Conservation (phyloP, 495 filamentous ascomycete species). For the Astrothelium macrocarpum region DNA sequence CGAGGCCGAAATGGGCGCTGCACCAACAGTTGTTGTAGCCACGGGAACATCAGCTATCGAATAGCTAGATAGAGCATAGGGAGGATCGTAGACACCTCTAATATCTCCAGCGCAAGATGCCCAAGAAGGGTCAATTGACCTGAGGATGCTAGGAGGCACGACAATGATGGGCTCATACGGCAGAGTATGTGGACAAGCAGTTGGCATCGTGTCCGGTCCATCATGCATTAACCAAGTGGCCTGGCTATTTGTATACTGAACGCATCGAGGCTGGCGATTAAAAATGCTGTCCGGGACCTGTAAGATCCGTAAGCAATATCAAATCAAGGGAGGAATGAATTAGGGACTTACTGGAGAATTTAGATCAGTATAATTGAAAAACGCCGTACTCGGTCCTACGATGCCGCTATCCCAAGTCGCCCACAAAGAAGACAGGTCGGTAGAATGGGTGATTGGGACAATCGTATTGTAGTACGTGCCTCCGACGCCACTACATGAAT, state of each 20-base stretch:
- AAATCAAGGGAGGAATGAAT: neutral
- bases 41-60: neutral
- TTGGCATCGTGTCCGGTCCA: neutral
- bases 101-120: constrained; percentile 5
- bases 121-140: constrained; percentile 5
- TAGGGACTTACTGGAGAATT: constrained; percentile 5
- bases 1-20: neutral
- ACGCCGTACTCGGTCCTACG: neutral
- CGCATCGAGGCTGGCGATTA: constrained; percentile 9
- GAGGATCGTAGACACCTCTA: constrained; percentile 8
- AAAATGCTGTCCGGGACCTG: constrained; percentile 11
- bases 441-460: neutral
- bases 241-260: neutral
- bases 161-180: constrained; percentile 9
- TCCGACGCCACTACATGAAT: constrained; percentile 13
- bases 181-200: neutral
- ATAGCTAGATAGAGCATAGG: neutral
- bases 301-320: neutral
- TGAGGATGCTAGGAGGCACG: neutral
- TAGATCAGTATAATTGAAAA: constrained; percentile 12
- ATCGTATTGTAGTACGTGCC: constrained; percentile 9
- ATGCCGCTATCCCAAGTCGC: neutral
- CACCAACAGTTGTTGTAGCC: neutral
- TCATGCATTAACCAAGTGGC: neutral
- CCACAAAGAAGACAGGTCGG: constrained; percentile 9